Base-by-base conservation (phyloP, 192 early-diverging fungal genomes). In the Backusella mclennaniae region DNA sequence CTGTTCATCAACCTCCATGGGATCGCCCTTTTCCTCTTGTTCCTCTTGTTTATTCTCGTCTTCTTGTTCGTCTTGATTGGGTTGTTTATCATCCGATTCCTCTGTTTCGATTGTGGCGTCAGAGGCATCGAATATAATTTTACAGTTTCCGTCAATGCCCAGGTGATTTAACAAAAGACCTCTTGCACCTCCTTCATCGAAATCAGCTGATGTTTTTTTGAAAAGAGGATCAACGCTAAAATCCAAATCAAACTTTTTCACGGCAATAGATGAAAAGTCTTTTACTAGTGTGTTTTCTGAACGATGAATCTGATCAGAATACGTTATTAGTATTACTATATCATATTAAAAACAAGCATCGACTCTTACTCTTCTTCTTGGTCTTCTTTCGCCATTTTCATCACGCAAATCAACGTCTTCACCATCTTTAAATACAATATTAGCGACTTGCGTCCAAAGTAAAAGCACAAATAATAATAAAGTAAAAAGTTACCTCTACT, bases 171-270 rank as follows among this genome's bases (percentile, higher is more conserved):
- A 83, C 42, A 99, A 83, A 42, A 99, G 84, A 6, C 96, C 96
- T 36, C 93, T 90, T 21, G 96, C 96, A 6, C 96, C 96, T 35
- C 97, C 96, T 84, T 99, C 96, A 81, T 99, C 97, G 85, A 99
- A 98, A 80, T 97, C 96, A 8, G 96, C 96, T 12, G 93, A 95
- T n/a, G 96, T 97, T 80, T 99, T 99, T 79, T 96, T 95, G 85
- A 98, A 99, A 35, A 98, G 85, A 41, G 97, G 97, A 80, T 99
- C 97, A 11, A 97, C 92, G 2, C 89, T 85, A 70, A 97, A 98
- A 77, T 99, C 97, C 17, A 97, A 83, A 70, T 98, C 96, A 17
- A 96, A 89, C 74, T 94, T 93, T 73, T 97, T 96, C 66, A 93
- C 84, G 31, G 91, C 95, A 38, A 99, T 89, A 19, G 82, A 73